Evolutionary conservation across 2,329 filamentous ascomycete genomes (phyloP), one percentile per base, ranked within the genome.

Genomic region (Botrytis aclada): DNA sequence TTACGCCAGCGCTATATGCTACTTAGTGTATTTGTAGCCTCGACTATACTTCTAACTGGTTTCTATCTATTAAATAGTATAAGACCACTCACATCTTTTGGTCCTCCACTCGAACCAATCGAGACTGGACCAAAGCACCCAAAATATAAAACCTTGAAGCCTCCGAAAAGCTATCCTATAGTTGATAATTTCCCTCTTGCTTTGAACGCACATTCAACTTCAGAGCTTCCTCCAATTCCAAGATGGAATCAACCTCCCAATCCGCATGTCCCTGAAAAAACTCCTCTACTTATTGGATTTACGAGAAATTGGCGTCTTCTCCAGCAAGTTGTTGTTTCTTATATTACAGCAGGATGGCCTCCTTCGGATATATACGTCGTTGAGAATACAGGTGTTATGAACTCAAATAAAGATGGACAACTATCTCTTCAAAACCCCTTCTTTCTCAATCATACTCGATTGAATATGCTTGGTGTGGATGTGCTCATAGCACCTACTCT

Each of bases 341-440:
- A 89, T 79, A 85, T 90, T 75, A 86, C 87, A 0, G 86, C 86
- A 4, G 88, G 88, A 66, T 90, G 88, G 87, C 88, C 87, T 2
- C 80, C 86, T 0, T 82, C 82, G 32, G 84, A 89, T 75, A 88
- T 90, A 74, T 86, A 86, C 74, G 85, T 89, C 2, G 80, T 89
- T 41, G 88, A 90, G 77, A 90, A 90, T 80, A 89, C 85, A 8
- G 87, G 87, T 9, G 85, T 85, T 22, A 86, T 88, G 78, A 81
- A 86, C 71, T 84, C 86, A 66, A 89, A 89, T 56, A 78, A 81
- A n/a, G 80, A 82, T 14, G 84, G 83, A 4, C 80, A 82, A 47
- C 82, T 89, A 5, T 83, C 83, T 0, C 81, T 86, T 0, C 85
- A 89, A 74, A 88, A 89, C 74, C 88, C 86, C 0, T 88, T 86